Percentiles rank a stretch among this genome's conserved stretches.
phyloP scores from a whole-genome alignment of 163 green algal genomes.

The Chlamydomonas reinhardtii region DNA sequence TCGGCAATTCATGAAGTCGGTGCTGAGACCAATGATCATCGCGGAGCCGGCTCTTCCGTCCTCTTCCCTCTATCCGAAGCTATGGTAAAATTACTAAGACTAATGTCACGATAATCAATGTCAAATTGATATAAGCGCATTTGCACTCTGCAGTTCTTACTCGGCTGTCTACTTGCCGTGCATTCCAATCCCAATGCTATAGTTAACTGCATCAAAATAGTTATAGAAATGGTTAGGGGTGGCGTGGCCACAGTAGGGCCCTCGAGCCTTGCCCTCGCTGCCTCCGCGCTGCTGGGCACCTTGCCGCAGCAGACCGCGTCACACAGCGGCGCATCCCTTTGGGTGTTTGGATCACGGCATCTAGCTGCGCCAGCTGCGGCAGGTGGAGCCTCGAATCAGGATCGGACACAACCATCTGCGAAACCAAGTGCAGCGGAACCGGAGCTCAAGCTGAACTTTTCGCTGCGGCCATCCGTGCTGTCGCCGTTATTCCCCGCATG shows the following conservation, averaged over 20 bases:
- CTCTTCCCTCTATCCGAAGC: too few relatives aligned
- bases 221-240: not conserved
- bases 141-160: too few relatives aligned
- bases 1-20: too few relatives aligned
- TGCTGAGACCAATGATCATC: too few relatives aligned
- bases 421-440: not conserved
- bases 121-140: too few relatives aligned
- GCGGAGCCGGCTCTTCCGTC: too few relatives aligned
- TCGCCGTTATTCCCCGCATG: constrained; percentile 43
- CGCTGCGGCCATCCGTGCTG: constrained; percentile 40
- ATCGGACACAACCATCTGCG: not conserved
- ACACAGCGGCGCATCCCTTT: not conserved
- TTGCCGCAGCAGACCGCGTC: not conserved
- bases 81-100: too few relatives aligned
- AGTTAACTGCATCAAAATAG: too few relatives aligned
- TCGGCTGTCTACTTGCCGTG: too few relatives aligned
- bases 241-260: not conserved
- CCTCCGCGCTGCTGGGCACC: too few relatives aligned
- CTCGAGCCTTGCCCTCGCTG: constrained; percentile 2
- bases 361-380: not conserved
- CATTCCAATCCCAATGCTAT: too few relatives aligned
- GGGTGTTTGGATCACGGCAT: not conserved
- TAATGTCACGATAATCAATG: too few relatives aligned
- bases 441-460: constrained; percentile 23
- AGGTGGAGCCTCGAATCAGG: not conserved